Percentiles rank a stretch among this genome's conserved stretches.
phyloP scores from a whole-genome alignment of 345 rosid species.

The Sisymbrium altissimum region DNA sequence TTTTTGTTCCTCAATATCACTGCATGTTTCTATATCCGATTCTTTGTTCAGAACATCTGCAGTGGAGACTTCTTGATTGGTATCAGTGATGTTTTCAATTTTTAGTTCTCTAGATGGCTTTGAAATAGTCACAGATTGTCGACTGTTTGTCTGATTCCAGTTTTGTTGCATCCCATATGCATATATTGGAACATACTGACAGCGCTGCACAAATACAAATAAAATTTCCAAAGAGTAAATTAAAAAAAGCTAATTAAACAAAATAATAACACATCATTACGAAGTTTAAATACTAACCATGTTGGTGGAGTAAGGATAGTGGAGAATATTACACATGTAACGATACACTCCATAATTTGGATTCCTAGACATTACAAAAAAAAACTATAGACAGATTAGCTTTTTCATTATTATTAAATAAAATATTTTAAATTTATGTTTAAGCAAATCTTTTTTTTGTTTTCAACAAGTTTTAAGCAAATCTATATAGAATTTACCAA shows the following conservation, averaged over 20 bases:
- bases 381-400: not conserved
- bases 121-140: not conserved
- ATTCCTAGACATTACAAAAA: not conserved
- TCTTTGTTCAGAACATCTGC: not conserved
- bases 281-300: not conserved
- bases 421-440: not conserved
- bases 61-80: not conserved
- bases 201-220: not conserved
- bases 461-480: not conserved
- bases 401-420: not conserved
- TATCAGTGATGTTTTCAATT: not conserved
- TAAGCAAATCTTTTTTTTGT: not conserved
- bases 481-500: conserved; percentile 7
- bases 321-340: not conserved
- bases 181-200: too few species aligned
- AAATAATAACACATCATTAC: not conserved
- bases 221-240: not conserved
- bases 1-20: not conserved
- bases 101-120: not conserved
- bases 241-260: not conserved
- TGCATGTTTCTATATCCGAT: not conserved
- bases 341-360: not conserved
- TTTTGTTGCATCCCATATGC: not conserved
- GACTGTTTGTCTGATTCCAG: not conserved
- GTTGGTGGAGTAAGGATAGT: not conserved